phyloP scores from a whole-genome alignment of 345 rosid genomes.

The Diplotaxis tenuifolia region DNA sequence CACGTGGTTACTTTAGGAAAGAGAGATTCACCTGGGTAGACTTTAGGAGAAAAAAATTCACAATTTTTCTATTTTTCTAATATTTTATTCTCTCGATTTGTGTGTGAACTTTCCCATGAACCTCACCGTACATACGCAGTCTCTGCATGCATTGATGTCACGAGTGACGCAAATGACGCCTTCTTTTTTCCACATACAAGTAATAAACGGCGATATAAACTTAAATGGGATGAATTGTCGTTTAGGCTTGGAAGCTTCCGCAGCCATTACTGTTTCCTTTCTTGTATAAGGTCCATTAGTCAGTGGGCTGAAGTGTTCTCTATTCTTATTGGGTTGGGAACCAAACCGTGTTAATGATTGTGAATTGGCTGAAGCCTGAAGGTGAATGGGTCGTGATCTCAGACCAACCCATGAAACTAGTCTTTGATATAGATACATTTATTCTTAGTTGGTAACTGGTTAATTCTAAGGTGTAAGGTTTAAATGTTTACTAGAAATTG shows the following conservation, averaged over 20 bases:
- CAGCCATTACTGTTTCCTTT: neutral
- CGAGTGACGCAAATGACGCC: constrained; percentile 28
- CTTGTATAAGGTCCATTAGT: neutral
- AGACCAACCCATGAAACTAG: neutral
- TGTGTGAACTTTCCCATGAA: too few species aligned
- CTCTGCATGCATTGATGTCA: constrained; percentile 35
- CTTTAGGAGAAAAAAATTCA: too few species aligned
- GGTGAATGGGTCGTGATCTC: neutral
- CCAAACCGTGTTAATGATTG: neutral
- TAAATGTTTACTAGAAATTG: too few species aligned
- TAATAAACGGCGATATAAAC: neutral
- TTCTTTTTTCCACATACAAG: constrained; percentile 27
- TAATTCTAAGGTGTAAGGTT: too few species aligned
- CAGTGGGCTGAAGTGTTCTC: neutral
- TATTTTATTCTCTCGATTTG: too few species aligned
- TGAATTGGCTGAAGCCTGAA: neutral
- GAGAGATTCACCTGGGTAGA: too few species aligned
- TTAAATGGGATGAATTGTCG: neutral
- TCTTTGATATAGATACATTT: neutral
- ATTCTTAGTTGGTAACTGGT: neutral
- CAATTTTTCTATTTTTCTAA: too few species aligned
- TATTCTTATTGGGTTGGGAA: neutral
- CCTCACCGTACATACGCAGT: too few species aligned
- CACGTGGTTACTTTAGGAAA: too few species aligned
- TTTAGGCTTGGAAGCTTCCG: neutral